A percentile compares a stretch with the other conserved stretches of the same genome.
Evolutionary conservation across 768 basidiomycete species (phyloP).

Genomic region (Clitopilus passeckerianus): DNA sequence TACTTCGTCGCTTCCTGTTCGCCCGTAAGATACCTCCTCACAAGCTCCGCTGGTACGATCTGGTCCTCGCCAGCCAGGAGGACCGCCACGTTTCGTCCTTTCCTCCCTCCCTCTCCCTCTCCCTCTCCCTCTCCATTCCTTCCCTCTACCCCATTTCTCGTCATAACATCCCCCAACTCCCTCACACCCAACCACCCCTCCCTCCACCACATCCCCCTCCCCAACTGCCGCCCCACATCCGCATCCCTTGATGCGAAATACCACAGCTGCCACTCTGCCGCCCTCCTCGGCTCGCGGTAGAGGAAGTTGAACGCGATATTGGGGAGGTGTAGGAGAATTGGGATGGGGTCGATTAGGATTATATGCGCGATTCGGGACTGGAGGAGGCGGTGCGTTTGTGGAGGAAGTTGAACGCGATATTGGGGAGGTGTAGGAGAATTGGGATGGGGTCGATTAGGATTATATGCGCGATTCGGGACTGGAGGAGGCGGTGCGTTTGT

Average conservation of each 20-base stretch:
- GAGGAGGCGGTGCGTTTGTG: slow-evolving; percentile 25
- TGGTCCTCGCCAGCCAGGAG: slow-evolving; percentile 34
- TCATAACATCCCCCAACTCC: slow-evolving; percentile 34
- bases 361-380: slow-evolving; percentile 33
- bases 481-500: slow-evolving; percentile 9
- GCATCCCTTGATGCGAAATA: slow-evolving; percentile 63
- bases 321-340: slow-evolving; percentile 58
- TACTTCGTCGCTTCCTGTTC: slow-evolving; percentile 14
- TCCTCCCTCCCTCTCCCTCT: not conserved
- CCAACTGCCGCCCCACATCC: slow-evolving; percentile 54
- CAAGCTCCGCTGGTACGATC: slow-evolving; percentile 29
- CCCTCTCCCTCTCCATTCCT: slow-evolving; percentile 17
- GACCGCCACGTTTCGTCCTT: slow-evolving; percentile 24
- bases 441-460: slow-evolving; percentile 65
- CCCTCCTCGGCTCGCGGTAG: slow-evolving; percentile 43
- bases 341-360: slow-evolving; percentile 61
- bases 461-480: slow-evolving; percentile 32
- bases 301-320: slow-evolving; percentile 63
- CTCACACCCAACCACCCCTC: slow-evolving; percentile 59
- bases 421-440: slow-evolving; percentile 55
- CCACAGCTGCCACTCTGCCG: slow-evolving; percentile 59
- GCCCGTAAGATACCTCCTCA: slow-evolving; percentile 30
- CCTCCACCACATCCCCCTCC: slow-evolving; percentile 62
- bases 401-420: slow-evolving; percentile 63
- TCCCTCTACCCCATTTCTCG: slow-evolving; percentile 5